These are phyloP conservation scores for Colletotrichum endophyticum DNA, from an alignment of 2,329 filamentous ascomycete species.

Conservation along the genomic window DNA sequence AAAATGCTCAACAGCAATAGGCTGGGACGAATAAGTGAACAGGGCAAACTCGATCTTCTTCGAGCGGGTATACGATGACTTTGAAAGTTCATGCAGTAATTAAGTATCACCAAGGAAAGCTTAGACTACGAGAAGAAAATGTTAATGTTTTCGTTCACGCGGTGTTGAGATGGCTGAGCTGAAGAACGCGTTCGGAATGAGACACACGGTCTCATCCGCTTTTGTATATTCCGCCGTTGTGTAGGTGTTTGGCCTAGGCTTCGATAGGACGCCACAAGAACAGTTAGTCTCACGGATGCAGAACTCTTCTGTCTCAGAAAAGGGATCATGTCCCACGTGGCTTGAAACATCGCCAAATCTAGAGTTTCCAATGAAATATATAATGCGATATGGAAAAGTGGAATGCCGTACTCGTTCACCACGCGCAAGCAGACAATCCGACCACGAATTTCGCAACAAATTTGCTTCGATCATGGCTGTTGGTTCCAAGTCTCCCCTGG, in stretches of 20 bases:
- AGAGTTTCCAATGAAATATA: not conserved
- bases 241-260: not conserved
- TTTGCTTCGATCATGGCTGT: not conserved
- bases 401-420: not conserved
- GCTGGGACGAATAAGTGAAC: accelerated
- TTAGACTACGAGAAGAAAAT: accelerated
- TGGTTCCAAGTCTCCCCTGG: not conserved
- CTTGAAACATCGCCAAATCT: not conserved
- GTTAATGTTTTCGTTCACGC: not conserved
- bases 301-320: not conserved
- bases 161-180: not conserved
- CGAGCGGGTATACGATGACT: not conserved
- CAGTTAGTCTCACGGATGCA: not conserved
- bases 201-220: not conserved
- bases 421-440: not conserved
- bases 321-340: not conserved
- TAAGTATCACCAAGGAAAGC: not conserved
- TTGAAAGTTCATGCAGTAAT: not conserved
- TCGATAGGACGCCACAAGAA: not conserved
- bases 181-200: not conserved
- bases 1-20: not conserved
- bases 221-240: not conserved
- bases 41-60: not conserved
- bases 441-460: not conserved
- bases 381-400: not conserved